These are phyloP conservation scores for Agrocybe praecox DNA, from an alignment of 768 basidiomycete genomes.

Conservation along the genomic window DNA sequence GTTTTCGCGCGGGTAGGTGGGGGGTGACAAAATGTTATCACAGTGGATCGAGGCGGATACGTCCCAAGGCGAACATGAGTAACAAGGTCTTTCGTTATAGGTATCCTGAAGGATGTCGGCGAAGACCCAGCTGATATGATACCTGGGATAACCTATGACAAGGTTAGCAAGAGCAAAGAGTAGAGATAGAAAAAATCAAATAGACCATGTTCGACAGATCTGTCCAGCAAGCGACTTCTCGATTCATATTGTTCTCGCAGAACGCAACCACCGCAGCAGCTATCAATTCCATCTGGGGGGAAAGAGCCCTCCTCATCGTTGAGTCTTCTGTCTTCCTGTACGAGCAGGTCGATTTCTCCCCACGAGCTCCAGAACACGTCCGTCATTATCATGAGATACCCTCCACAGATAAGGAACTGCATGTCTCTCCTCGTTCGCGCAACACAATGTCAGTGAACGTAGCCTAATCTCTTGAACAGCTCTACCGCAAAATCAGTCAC, in stretches of 20 bases:
- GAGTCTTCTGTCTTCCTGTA: background rate
- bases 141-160: constrained; percentile 27
- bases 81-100: constrained; percentile 27
- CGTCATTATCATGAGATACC: constrained; percentile 20
- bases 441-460: constrained; percentile 20
- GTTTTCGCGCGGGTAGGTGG: constrained; percentile 17
- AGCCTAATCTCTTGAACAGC: constrained; percentile 26
- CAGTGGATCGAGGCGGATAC: constrained; percentile 19
- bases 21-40: constrained; percentile 16
- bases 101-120: constrained; percentile 32
- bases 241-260: background rate
- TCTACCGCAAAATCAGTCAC: constrained; percentile 29
- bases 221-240: background rate
- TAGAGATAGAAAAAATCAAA: background rate
- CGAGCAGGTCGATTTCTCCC: background rate
- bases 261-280: background rate
- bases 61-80: constrained; percentile 17
- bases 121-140: constrained; percentile 29
- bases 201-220: background rate
- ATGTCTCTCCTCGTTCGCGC: constrained; percentile 24
- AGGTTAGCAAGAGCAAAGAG: constrained; percentile 20
- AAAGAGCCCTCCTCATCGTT: background rate
- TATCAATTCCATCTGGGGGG: background rate
- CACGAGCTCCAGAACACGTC: constrained; percentile 9
- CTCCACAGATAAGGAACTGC: constrained; percentile 27